Conservation (phyloP, 225 moss, liverwort and hornwort genomes). For the Anthoceros angustus region DNA sequence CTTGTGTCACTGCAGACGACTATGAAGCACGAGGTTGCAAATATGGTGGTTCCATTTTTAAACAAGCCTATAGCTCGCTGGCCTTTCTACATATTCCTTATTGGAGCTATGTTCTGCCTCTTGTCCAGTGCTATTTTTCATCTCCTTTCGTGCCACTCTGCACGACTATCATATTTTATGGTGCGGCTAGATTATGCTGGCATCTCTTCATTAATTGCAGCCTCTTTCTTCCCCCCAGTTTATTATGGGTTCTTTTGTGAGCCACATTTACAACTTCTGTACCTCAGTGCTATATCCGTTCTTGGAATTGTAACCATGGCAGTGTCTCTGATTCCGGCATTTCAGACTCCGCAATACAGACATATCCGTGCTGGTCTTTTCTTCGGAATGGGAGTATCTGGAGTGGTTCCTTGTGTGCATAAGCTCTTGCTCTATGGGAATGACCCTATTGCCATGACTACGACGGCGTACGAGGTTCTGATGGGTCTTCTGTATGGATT, state of each 20-base stretch:
- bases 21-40: slow-evolving; percentile 52
- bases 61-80: slow-evolving; percentile 45
- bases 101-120: slow-evolving; percentile 84
- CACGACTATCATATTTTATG: slow-evolving; percentile 46
- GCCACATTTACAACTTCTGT: slow-evolving; percentile 64
- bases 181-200: slow-evolving; percentile 89
- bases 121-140: slow-evolving; percentile 78
- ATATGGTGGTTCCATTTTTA: slow-evolving; percentile 45
- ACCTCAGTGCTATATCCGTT: slow-evolving; percentile 44
- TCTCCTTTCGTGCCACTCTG: slow-evolving; percentile 78
- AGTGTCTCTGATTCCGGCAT: slow-evolving; percentile 50
- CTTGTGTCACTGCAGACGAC: slow-evolving; percentile 31
- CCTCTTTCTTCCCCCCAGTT: slow-evolving; percentile 83
- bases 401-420: slow-evolving; percentile 62
- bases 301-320: slow-evolving; percentile 46
- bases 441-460: slow-evolving; percentile 50
- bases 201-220: slow-evolving; percentile 91
- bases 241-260: slow-evolving; percentile 92
- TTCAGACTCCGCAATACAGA: slow-evolving; percentile 65
- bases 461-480: slow-evolving; percentile 56
- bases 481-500: slow-evolving; percentile 67
- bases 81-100: slow-evolving; percentile 75
- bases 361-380: slow-evolving; percentile 59
- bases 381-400: slow-evolving; percentile 73
- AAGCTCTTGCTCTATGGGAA: slow-evolving; percentile 62